Evolutionary conservation across 2,329 filamentous ascomycete species (phyloP), one percentile per base, ranked within the genome.

Genomic region (Ophiostoma perfectum): DNA sequence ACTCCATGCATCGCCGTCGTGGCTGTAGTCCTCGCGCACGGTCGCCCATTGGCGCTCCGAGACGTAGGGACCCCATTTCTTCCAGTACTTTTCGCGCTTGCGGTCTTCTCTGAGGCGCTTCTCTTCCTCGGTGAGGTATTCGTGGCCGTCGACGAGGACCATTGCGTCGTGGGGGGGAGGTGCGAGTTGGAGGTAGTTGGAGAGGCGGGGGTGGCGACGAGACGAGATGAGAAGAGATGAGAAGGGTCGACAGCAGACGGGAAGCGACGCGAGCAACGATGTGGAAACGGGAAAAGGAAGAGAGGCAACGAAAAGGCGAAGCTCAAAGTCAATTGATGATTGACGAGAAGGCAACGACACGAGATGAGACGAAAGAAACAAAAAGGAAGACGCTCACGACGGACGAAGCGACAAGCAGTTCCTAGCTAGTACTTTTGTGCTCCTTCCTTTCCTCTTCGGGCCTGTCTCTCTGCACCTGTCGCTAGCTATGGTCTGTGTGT

Each of bases 31-130:
- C 83, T 97, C 93, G 9, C 78, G 74, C 70, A 70, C 66, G 78
- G 93, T 97, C 69, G 93, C 93, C 94, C 94, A 97, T 82, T 97
- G 93, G 76, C 93, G 85, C 82, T 98, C 94, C 68, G 93, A 88
- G 74, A 96, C 89, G 76, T 97, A 98, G 38, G 93, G 90, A 68
- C 94, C 94, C 93, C 93, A 97, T 87, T 90, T 92, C 86, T 98
- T 98, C 94, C 94, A 98, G 82, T 98, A 98, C 78, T 92, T 94
- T 72, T 81, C 86, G 72, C 89, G 89, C 72, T 94, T 87, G 70
- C 88, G 87, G 79, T 98, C 94, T 76, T 97, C 88, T 76, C 90
- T 90, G 74, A 98, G 85, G 65, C 95, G 90, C 78, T 90, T 90
- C 83, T 98, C 94, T 81, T 98, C 94, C 78, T 91, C 89, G 70